Base-by-base conservation (phyloP, 345 rosid species). In the Limnanthes douglasii region DNA sequence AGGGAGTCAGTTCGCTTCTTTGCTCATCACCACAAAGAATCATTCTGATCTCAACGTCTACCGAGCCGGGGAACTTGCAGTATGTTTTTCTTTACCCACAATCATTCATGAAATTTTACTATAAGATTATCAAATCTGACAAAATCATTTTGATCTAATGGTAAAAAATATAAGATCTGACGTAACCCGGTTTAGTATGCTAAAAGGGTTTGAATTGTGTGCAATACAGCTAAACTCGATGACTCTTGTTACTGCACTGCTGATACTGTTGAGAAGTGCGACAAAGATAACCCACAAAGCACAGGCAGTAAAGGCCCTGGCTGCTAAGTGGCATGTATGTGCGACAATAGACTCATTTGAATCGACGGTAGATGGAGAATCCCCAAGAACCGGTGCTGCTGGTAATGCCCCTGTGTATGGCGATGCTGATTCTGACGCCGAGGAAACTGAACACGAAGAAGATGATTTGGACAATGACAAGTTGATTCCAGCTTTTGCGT, bases 251-350 rank as follows among this genome's bases (percentile, higher is more conserved):
- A 55, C 84, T 0, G 90, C 64, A 5, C 20, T 90, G 2, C 55
- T 78, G 3, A 68, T 90, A 56, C 43, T 84, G 34, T 13, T 90
- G 37, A 59, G 98, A 19, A 83, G 86, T 24, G 94, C 97, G 0
- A 61, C 97, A 21, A 88, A 78, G 50, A 88, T 88, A 54, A 88
- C 97, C 7, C 95, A 88, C 73, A 88, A 83, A 43, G 92, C 92
- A 37, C 97, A 88, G 26, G 55, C 79, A 0, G 68, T 90, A 20
- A 76, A 90, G 4, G 62, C 86, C 73, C 81, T 90, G 18, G 95
- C 98, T 6, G 68, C 95, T 1, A 90, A 90, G 50, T 90, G 98
- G 98, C 90, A 90, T 42, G 54, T 80, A 5, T 79, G 94, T 28
- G 86, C 94, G 1, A 84, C 98, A 14, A 51, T 90, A 19, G 98